Conservation (phyloP, 768 basidiomycete species). For the Tephrocybe rancida region DNA sequence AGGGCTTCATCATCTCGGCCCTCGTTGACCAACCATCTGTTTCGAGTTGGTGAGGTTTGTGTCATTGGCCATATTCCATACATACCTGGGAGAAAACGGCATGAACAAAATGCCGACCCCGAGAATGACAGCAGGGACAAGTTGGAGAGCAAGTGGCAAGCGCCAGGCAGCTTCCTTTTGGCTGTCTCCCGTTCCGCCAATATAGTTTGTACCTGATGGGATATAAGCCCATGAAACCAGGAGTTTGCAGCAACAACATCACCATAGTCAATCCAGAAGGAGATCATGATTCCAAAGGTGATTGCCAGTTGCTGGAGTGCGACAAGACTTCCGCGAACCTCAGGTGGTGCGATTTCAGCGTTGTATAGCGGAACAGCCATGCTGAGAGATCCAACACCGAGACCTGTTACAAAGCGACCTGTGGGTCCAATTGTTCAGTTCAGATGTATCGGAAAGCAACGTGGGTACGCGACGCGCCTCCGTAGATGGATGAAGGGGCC, state of each 20-base stretch:
- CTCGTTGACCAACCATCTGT: constrained; percentile 75
- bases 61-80: neutral
- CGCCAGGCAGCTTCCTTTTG: constrained; percentile 78
- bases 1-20: constrained; percentile 78
- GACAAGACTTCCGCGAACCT: constrained; percentile 80
- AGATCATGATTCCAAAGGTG: constrained; percentile 77
- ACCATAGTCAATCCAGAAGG: constrained; percentile 57
- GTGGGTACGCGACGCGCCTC: constrained; percentile 34
- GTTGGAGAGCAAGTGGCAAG: constrained; percentile 72
- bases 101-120: constrained; percentile 73
- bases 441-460: neutral
- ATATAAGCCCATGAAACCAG: constrained; percentile 40
- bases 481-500: constrained; percentile 64
- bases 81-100: constrained; percentile 76
- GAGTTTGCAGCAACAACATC: constrained; percentile 7
- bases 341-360: constrained; percentile 71
- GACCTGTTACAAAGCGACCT: constrained; percentile 76
- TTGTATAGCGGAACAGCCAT: constrained; percentile 88
- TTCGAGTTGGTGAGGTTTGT: too few species aligned
- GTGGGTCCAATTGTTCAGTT: constrained; percentile 15
- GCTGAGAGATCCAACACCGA: constrained; percentile 79
- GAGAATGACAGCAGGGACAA: constrained; percentile 73
- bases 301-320: constrained; percentile 84
- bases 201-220: constrained; percentile 63
- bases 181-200: constrained; percentile 57